Percentiles rank a stretch among this genome's conserved stretches.
Conservation (phyloP, 305 asterid species). For the Solanum hybrid region DNA sequence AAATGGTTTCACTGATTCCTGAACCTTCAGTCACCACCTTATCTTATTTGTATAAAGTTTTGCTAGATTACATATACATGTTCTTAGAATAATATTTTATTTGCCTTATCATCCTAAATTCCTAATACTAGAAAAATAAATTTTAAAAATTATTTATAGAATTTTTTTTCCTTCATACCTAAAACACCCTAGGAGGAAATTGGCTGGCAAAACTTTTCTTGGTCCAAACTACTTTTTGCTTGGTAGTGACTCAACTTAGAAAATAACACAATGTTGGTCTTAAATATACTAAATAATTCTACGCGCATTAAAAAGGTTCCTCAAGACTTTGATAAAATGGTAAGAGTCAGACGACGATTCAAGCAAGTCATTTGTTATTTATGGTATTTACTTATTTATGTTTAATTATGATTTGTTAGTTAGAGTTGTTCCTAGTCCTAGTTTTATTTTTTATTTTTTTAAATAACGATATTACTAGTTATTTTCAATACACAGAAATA, state of each 20-base stretch:
- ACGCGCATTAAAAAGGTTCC: not conserved
- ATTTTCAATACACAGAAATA: too few relatives aligned
- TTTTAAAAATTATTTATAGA: not conserved
- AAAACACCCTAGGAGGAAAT: not conserved
- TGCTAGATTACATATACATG: not conserved
- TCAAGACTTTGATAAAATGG: not conserved
- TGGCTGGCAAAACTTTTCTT: not conserved
- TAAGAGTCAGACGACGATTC: not conserved
- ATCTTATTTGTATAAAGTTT: not conserved
- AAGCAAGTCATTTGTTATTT: not conserved
- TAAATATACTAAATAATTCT: not conserved
- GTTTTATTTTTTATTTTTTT: too few relatives aligned
- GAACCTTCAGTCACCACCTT: not conserved
- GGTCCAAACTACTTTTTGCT: not conserved
- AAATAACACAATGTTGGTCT: not conserved
- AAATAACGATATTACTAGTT: too few relatives aligned
- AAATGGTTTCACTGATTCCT: not conserved
- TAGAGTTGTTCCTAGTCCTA: too few relatives aligned
- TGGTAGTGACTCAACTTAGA: not conserved
- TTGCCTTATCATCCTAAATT: not conserved
- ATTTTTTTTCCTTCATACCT: not conserved
- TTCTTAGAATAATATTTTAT: not conserved
- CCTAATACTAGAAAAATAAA: not conserved
- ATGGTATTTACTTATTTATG: too few relatives aligned
- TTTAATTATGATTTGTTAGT: too few relatives aligned